These are phyloP conservation scores for Oleoguttula mirabilis DNA, from an alignment of 495 filamentous ascomycete genomes.

Conservation along the genomic window DNA sequence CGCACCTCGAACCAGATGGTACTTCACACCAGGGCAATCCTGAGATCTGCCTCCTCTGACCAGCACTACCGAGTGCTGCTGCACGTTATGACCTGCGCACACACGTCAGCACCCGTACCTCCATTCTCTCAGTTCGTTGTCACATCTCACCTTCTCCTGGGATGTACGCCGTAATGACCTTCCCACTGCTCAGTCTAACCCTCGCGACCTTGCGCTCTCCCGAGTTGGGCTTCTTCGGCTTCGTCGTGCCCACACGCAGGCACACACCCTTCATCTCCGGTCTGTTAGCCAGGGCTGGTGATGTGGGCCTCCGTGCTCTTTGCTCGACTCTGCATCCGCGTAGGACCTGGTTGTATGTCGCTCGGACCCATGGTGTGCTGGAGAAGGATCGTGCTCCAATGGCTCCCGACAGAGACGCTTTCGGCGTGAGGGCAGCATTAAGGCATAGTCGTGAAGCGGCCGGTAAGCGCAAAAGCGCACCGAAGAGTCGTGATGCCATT, in stretches of 20 bases:
- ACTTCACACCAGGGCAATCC: conserved; percentile 98
- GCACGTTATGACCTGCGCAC: conserved; percentile 74
- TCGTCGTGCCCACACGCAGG: conserved; percentile 77
- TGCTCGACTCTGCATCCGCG: conserved; percentile 66
- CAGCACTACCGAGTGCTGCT: conserved; percentile 94
- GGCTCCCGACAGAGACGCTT: not conserved
- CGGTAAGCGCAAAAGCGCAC: conserved; percentile 16
- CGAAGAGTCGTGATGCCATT: conserved; percentile 9
- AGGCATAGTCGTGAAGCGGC: conserved; percentile 10
- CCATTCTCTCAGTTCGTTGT: conserved; percentile 7
- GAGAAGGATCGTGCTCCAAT: conserved; percentile 18
- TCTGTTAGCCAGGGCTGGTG: conserved; percentile 65
- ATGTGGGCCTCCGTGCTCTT: conserved; percentile 66
- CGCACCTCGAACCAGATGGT: conserved; percentile 80
- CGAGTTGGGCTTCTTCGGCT: conserved; percentile 98
- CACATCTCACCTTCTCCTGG: conserved; percentile 64
- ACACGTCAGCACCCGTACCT: not conserved
- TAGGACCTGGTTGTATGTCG: conserved; percentile 35
- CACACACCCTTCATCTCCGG: conserved; percentile 92
- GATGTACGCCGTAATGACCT: conserved; percentile 80
- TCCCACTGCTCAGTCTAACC: conserved; percentile 76
- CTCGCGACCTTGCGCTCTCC: conserved; percentile 86
- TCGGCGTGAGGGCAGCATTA: conserved; percentile 1
- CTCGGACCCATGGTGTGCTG: conserved; percentile 10
- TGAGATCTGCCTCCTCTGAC: conserved; percentile 82